Percentiles rank a stretch among this genome's conserved stretches.
Conservation (phyloP, 2,329 filamentous ascomycete genomes). For the Fusarium coffeatum region DNA sequence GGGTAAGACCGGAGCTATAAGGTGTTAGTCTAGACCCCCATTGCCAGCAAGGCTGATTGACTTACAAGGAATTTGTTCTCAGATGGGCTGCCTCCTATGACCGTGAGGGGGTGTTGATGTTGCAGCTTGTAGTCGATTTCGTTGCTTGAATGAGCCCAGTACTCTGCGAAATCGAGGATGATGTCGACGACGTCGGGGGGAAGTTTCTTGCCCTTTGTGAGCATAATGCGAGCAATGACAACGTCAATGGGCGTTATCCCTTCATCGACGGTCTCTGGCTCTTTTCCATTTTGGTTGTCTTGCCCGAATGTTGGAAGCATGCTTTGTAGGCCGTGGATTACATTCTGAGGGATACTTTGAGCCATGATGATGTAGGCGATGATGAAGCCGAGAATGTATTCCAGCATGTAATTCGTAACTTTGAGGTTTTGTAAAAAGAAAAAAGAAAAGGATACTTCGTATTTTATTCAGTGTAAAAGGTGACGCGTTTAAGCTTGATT, state of each 20-base stretch:
- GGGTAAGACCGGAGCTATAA: constrained; percentile 54
- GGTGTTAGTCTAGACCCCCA: constrained; percentile 8
- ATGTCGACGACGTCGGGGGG: constrained; percentile 67
- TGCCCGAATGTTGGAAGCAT: constrained; percentile 9
- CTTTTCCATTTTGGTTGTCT: constrained; percentile 3
- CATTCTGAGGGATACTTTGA: constrained; percentile 42
- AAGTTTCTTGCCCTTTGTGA: constrained; percentile 58
- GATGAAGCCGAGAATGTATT: constrained; percentile 27
- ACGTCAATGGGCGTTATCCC: constrained; percentile 62
- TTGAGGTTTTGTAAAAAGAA: background rate
- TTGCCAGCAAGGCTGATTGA: background rate
- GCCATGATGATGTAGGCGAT: constrained; percentile 44
- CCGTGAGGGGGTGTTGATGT: constrained; percentile 36
- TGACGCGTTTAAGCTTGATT: constrained; percentile 36
- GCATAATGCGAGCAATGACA: constrained; percentile 59
- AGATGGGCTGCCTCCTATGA: constrained; percentile 38
- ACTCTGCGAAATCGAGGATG: constrained; percentile 70
- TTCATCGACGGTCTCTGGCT: background rate
- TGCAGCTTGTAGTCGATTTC: constrained; percentile 46
- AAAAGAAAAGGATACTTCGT: no score
- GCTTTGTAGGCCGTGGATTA: constrained; percentile 35
- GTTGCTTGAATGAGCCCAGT: constrained; percentile 66
- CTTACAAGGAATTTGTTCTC: constrained; percentile 54
- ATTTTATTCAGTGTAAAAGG: constrained; percentile 10
- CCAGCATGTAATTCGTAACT: constrained; percentile 30